phyloP scores from a whole-genome alignment of 169 alveolate genomes.

The Cryptosporidium ryanae region DNA sequence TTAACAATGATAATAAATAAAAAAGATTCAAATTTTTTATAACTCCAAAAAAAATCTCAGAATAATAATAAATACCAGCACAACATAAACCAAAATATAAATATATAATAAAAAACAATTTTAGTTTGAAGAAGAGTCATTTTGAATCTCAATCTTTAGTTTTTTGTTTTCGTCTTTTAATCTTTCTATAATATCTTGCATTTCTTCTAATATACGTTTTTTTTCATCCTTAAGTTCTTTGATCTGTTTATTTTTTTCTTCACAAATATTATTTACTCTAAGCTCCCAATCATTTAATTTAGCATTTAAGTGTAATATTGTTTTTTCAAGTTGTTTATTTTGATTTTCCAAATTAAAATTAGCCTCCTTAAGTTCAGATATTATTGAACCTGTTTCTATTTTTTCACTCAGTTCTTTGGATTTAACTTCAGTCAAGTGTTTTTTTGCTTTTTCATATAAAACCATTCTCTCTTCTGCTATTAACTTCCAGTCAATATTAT shows the following conservation, averaged over 20 bases:
- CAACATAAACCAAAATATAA: not conserved
- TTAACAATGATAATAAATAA: too few species aligned
- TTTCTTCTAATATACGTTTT: constrained; percentile 31
- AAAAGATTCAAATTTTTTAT: too few species aligned
- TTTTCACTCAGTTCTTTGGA: constrained; percentile 52
- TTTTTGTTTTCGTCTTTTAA: constrained; percentile 35
- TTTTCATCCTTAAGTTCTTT: constrained; percentile 54
- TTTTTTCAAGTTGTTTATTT: constrained; percentile 23
- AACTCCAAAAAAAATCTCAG: not conserved
- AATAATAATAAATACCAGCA: not conserved
- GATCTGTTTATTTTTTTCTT: constrained; percentile 48
- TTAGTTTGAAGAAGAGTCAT: too few species aligned
- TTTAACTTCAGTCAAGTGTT: constrained; percentile 52
- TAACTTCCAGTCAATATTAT: constrained; percentile 26
- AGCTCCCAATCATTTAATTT: constrained; percentile 70
- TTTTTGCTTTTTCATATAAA: constrained; percentile 61
- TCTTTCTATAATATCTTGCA: constrained; percentile 48
- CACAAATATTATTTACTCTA: constrained; percentile 37
- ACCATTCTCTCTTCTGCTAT: constrained; percentile 40
- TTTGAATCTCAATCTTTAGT: not conserved
- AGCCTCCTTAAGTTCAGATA: constrained; percentile 38
- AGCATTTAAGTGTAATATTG: constrained; percentile 46
- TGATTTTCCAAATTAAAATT: constrained; percentile 27
- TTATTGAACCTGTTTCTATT: constrained; percentile 52
- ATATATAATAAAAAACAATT: too few species aligned